Base-by-base conservation (phyloP, 106 monocot genomes). In the Xerophyta viscosa region DNA sequence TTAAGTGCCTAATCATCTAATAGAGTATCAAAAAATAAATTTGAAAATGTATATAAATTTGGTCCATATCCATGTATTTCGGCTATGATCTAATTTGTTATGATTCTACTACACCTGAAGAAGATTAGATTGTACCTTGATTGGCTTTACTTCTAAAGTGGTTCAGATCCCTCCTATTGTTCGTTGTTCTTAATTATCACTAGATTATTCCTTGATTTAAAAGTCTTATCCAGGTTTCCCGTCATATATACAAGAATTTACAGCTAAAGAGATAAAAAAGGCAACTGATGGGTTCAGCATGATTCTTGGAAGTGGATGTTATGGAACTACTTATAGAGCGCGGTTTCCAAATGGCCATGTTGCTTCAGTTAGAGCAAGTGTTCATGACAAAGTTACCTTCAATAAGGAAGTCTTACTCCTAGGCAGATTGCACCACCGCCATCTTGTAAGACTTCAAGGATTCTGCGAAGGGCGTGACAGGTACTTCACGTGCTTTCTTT, bases 221-320 rank as follows among this genome's bases (percentile, higher is more conserved):
- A n/a, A 6, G 33, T 5, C 62, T 27, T 10, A 27, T 67, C 33
- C 44, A 91, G 90, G 75, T 19, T 14, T 41, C 37, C 41, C 59
- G 31, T 71, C 70, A 26, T 77, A 74, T 46, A 21, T 94, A 9
- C 78, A 65, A 56, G 68, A 67, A 20, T 88, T 81, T 54, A 67
- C 70, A 28, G 36, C 11, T 51, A 94, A 76, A 69, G 94, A 88
- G 61, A 78, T 88, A 7, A 58, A 70, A 31, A 76, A 57, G 54
- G 93, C 94, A 46, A 94, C 94, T 6, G 65, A 74, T 70, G 83
- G 66, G 8, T 84, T 84, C 55, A 75, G 81, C 56, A 61, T 62
- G 44, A 69, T 78, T 54, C 50, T 94, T 20, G 73, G 66, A 45
- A 74, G 47, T 57, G 83, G 72, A 61, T 48, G 60, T 30, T 49